These are phyloP conservation scores for Exophiala spinifera DNA, from an alignment of 2,329 filamentous ascomycete species.

Conservation along the genomic window DNA sequence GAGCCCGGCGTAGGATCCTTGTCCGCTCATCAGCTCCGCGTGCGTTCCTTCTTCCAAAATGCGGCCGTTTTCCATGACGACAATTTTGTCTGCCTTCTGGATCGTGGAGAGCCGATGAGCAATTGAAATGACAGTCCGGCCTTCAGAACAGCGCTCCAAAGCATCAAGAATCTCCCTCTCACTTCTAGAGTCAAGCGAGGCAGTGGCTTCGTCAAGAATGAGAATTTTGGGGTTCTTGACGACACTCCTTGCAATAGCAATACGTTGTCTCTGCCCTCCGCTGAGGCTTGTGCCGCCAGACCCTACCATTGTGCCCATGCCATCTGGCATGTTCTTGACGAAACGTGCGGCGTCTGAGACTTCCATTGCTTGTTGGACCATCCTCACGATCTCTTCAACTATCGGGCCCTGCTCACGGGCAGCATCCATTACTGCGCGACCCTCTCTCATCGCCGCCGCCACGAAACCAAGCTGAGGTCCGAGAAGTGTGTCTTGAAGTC, in stretches of 20 bases:
- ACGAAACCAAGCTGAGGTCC: conserved; percentile 4
- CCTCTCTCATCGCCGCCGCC: conserved; percentile 9
- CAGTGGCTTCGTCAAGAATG: conserved; percentile 91
- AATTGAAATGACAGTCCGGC: conserved; percentile 82
- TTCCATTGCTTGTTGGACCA: conserved; percentile 39
- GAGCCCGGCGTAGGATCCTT: conserved; percentile 73
- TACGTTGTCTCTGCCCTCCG: conserved; percentile 30
- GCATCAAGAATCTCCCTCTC: conserved; percentile 67
- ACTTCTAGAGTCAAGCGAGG: conserved; percentile 65
- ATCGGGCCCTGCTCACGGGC: conserved; percentile 29
- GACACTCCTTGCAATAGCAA: conserved; percentile 71
- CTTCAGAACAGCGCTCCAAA: conserved; percentile 72
- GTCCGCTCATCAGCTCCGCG: conserved; percentile 63
- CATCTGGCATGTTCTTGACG: conserved; percentile 52
- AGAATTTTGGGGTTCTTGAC: conserved; percentile 89
- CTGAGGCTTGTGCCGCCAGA: conserved; percentile 60
- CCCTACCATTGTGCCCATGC: conserved; percentile 49
- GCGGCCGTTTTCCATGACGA: conserved; percentile 76
- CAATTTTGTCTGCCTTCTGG: conserved; percentile 81
- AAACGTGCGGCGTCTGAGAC: conserved; percentile 60
- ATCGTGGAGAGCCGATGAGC: conserved; percentile 86
- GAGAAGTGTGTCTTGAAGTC: conserved; percentile 29
- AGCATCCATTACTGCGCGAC: conserved; percentile 4
- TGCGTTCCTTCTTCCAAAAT: conserved; percentile 87
- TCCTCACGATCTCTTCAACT: conserved; percentile 53